A percentile compares a stretch with the other conserved stretches of the same genome.
Evolutionary conservation across 371 early-diverging fungal genomes (phyloP).

Genomic region (Actinomucor elegans): DNA sequence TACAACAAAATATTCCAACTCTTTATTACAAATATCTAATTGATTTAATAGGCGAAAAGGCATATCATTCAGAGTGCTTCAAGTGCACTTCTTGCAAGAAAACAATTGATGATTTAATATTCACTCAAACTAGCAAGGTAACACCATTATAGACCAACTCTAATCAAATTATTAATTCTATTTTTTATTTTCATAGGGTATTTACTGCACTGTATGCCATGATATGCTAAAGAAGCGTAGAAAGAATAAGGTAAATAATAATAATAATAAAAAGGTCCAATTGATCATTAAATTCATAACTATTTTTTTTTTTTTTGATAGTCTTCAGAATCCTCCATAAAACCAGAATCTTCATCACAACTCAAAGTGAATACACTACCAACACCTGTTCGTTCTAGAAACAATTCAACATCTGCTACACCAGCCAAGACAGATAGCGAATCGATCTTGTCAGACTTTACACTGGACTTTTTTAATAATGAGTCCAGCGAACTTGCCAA

Average conservation of each 20-base stretch:
- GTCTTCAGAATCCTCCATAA: background rate
- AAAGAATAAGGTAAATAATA: constrained; percentile 29
- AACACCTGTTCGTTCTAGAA: constrained; percentile 19
- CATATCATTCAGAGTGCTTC: constrained; percentile 85
- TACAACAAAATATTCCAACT: constrained; percentile 25
- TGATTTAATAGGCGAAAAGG: constrained; percentile 60
- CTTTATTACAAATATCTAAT: too few species aligned
- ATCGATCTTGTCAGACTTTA: constrained; percentile 11
- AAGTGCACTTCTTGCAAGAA: constrained; percentile 70
- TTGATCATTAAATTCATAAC: background rate
- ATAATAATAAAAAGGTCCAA: too few species aligned
- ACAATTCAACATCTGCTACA: constrained; percentile 1
- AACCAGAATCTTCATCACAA: too few species aligned
- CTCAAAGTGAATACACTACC: too few species aligned
- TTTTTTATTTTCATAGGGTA: constrained; percentile 28
- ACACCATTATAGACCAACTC: background rate
- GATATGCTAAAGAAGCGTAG: constrained; percentile 29
- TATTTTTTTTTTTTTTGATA: background rate
- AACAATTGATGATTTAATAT: constrained; percentile 76
- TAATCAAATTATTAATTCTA: constrained; percentile 1
- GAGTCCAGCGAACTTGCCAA: constrained; percentile 21
- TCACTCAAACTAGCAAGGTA: constrained; percentile 75
- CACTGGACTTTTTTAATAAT: constrained; percentile 21
- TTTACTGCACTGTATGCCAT: constrained; percentile 47
- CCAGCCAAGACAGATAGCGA: background rate